Evolutionary conservation across 495 filamentous ascomycete genomes (phyloP), one percentile per base, ranked within the genome.

Genomic region (Hypoxylon perforatum): DNA sequence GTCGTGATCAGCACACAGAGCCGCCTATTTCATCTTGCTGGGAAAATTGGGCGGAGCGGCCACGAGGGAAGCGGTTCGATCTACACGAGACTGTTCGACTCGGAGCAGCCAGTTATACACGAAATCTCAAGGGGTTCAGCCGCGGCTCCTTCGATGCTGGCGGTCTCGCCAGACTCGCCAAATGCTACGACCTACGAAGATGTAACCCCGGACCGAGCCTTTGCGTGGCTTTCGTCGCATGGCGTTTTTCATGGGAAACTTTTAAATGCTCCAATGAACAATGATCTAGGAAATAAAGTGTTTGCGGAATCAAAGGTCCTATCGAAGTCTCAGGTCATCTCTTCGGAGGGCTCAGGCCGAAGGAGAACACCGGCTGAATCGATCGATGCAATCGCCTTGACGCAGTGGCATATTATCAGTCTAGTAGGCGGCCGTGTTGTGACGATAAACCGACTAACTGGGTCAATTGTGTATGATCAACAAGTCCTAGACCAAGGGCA

Each of bases 341-440:
- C 85, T 14, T 80, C 85, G 3, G 88, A 92, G 67, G 84, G 83
- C n/a, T 71, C 85, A 2, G 80, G 84, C 22, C 87, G 90, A 53
- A 86, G 91, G 18, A 85, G 80, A 60, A 87, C 86, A 60, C 73
- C 89, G 11, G 83, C 86, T 4, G 91, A 94, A 25, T 84, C 85
- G 0, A 86, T 97, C 35, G 85, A 88, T 25, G 90, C 91, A n/a
- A 88, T 96, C 74, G 88, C 91, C 3, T 80, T 98, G 23, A 94
- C 92, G 2, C 93, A 96, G 70, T 97, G 93, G 90, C 95, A 99
- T 74, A 85, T 97, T 47, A 77, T 99, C n/a, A 85, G 88, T 61
- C 83, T 98, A 6, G 85, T 95, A 7, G 94, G 94, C 63, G 89
- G 88, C 2, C 84, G 91, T 23, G 80, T 99, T 4, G 84, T 97